Conservation (phyloP, 192 early-diverging fungal genomes). For the Helicostylum pulchrum region DNA sequence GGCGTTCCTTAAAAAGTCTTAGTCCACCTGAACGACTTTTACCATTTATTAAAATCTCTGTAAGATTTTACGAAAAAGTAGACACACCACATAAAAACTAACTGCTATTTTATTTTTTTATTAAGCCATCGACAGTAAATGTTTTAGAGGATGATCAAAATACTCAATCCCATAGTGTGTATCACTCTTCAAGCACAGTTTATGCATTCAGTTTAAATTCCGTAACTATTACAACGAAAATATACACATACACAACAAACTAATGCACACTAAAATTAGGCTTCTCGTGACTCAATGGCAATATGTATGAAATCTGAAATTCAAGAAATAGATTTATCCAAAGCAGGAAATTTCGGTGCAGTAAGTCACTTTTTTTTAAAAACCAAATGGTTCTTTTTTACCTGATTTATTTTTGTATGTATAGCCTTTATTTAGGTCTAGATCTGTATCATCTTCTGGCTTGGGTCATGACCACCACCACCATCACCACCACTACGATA, state of each 20-base stretch:
- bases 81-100: neutral
- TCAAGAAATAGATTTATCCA: conserved; percentile 65
- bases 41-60: conserved; percentile 24
- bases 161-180: conserved; percentile 27
- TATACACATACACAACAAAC: neutral
- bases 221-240: conserved; percentile 24
- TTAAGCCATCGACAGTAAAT: conserved; percentile 19
- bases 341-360: conserved; percentile 39
- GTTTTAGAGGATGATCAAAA: conserved; percentile 11
- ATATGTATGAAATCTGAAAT: conserved; percentile 63
- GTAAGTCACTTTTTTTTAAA: conserved; percentile 31
- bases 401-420: conserved; percentile 4
- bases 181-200: conserved; percentile 42
- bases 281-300: conserved; percentile 57
- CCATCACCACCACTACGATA: neutral
- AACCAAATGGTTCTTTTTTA: too few relatives aligned
- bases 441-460: conserved; percentile 26
- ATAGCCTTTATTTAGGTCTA: conserved; percentile 22
- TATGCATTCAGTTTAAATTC: conserved; percentile 51
- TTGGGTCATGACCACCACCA: neutral
- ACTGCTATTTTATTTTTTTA: neutral
- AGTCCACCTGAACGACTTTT: conserved; percentile 21
- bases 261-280: conserved; percentile 24
- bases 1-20: conserved; percentile 29
- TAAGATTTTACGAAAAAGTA: conserved; percentile 3